Base-by-base conservation (phyloP, 73 alveolate genomes). In the Blepharisma stoltei region DNA sequence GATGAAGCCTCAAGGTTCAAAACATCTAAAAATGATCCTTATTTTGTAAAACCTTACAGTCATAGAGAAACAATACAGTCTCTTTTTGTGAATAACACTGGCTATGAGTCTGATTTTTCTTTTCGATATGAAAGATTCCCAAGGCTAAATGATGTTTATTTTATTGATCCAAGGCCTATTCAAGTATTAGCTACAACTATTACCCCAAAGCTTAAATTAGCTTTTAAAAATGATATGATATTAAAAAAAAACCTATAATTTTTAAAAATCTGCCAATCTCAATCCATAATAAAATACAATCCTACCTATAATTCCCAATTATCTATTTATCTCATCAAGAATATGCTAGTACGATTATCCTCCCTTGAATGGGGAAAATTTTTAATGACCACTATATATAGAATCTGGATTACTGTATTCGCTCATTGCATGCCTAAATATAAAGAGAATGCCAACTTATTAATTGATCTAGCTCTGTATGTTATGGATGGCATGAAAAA, bases 301-400 rank as follows among this genome's bases (percentile, higher is more conserved):
- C n/a, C n/a, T n/a, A n/a, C n/a, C n/a, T n/a, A n/a, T n/a, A n/a
- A n/a, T n/a, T n/a, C n/a, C n/a, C n/a, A n/a, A n/a, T n/a, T n/a
- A n/a, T n/a, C n/a, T n/a, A n/a, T n/a, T n/a, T n/a, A n/a, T n/a
- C n/a, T n/a, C n/a, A n/a, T n/a, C n/a, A n/a, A n/a, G n/a, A n/a
- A n/a, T n/a, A 32, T 66, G 70, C 60, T 83, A 53, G 18, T 41
- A 32, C 76, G 76, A 52, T 75, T 81, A 85, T 75, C 78, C 55
- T 86, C 81, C 46, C 38, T 84, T 20, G 84, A 86, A 27, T 86
- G 93, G 93, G 89, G 82, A 6, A 55, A 78, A 46, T 86, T 54
- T 67, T 54, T 82, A 6, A 41, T 32, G 38, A 88, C 82, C 37
- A 68, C 54, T 8, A 77, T 86, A 8, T 86, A 78, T 53, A 44